A percentile compares a stretch with the other conserved stretches of the same genome.
Evolutionary conservation across 768 basidiomycete species (phyloP).

Genomic region (Sutorius australiensis): DNA sequence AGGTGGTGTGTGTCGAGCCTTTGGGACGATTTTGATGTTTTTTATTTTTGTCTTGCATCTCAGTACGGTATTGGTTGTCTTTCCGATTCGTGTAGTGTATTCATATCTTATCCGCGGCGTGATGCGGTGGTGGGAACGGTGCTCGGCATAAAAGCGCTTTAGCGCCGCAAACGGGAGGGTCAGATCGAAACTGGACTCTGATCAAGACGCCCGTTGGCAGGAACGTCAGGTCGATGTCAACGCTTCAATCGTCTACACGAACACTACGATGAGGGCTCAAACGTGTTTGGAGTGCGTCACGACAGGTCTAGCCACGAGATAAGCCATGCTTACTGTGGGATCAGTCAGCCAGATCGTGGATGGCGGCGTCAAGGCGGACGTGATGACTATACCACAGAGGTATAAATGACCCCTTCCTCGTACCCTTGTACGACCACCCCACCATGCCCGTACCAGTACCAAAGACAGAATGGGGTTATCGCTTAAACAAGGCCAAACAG

Average conservation of each 20-base stretch:
- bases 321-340: neutral
- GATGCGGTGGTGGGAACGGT: neutral
- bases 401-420: too few relatives aligned
- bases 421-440: too few relatives aligned
- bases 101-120: slow-evolving; percentile 13
- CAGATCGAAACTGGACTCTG: slow-evolving; percentile 8
- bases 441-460: slow-evolving; percentile 23
- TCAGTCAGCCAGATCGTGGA: neutral
- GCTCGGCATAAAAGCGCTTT: slow-evolving; percentile 5
- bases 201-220: neutral
- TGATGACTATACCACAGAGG: too few relatives aligned
- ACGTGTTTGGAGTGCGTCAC: too few relatives aligned
- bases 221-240: neutral
- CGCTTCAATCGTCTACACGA: too few relatives aligned
- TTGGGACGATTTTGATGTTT: slow-evolving; percentile 9
- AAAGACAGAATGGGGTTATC: slow-evolving; percentile 6
- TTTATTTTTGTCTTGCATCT: slow-evolving; percentile 2
- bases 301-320: too few relatives aligned
- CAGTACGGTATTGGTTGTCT: neutral
- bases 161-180: slow-evolving; percentile 4
- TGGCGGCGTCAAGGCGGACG: slow-evolving; percentile 20
- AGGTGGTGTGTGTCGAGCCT: slow-evolving; percentile 61
- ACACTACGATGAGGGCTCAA: too few relatives aligned
- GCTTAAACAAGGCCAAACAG: slow-evolving; percentile 30
- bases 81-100: slow-evolving; percentile 12